phyloP scores from a whole-genome alignment of 306 rosid species.

The Betula pendula region DNA sequence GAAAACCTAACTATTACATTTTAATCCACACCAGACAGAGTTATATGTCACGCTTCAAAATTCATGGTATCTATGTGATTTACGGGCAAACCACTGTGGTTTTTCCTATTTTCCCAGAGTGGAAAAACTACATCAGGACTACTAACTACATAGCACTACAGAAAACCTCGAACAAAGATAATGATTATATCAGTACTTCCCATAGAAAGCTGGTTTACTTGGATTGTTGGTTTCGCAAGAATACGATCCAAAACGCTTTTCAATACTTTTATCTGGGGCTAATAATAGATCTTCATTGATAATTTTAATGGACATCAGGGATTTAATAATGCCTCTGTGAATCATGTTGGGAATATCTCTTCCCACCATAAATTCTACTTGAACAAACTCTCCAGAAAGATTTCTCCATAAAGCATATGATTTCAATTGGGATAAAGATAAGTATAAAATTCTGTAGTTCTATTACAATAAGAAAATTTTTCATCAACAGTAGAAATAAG shows the following conservation, averaged over 20 bases:
- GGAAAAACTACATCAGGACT: too few relatives aligned
- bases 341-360: neutral
- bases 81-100: too few relatives aligned
- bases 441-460: neutral
- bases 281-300: neutral
- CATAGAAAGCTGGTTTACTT: too few relatives aligned
- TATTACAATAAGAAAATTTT: neutral
- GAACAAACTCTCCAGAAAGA: conserved; percentile 1
- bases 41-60: too few relatives aligned
- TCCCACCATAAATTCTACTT: conserved; percentile 4
- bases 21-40: too few relatives aligned
- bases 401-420: neutral
- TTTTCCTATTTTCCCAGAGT: too few relatives aligned
- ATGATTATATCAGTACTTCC: neutral
- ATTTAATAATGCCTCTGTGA: neutral
- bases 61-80: too few relatives aligned
- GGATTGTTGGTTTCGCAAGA: neutral
- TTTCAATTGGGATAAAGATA: neutral
- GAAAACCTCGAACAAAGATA: too few relatives aligned
- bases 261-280: neutral
- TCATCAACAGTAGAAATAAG: conserved; percentile 11
- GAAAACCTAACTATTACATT: too few relatives aligned
- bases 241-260: neutral
- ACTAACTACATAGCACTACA: too few relatives aligned
- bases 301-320: neutral